Evolutionary conservation across 2,329 filamentous ascomycete genomes (phyloP).

Genomic region (Aureobasidium musti): DNA sequence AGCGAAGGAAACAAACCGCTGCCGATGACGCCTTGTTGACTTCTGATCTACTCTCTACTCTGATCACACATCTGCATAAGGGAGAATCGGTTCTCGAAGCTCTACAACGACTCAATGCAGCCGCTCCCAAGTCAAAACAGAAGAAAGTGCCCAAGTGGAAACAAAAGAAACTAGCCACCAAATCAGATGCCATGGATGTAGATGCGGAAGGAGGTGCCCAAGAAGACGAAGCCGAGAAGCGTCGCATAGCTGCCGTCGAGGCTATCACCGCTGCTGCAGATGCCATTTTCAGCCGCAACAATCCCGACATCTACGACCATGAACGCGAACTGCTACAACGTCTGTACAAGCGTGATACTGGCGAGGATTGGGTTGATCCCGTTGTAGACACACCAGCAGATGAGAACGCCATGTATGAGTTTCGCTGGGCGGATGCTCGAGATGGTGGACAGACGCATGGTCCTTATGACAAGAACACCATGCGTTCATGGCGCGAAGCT

Average conservation of each 20-base stretch:
- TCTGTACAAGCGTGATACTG: conserved; percentile 80
- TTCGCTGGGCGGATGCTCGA: conserved; percentile 84
- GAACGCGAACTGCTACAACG: conserved; percentile 81
- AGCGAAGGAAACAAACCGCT: conserved; percentile 68
- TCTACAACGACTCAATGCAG: conserved; percentile 66
- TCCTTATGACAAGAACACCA: conserved; percentile 79
- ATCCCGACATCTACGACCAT: conserved; percentile 87
- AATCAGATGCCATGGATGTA: conserved; percentile 66
- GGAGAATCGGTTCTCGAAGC: conserved; percentile 89
- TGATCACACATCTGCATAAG: conserved; percentile 73
- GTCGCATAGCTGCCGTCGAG: conserved; percentile 73
- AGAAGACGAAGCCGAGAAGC: conserved; percentile 68
- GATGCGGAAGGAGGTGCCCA: conserved; percentile 48
- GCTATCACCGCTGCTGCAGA: conserved; percentile 88
- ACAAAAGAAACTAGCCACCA: conserved; percentile 50
- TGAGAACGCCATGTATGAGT: conserved; percentile 67
- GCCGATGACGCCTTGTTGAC: conserved; percentile 74
- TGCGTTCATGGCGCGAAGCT: conserved; percentile 87
- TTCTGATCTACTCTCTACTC: conserved; percentile 68
- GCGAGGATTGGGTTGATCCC: conserved; percentile 72
- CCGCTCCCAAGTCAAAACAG: conserved; percentile 57
- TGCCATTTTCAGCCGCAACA: conserved; percentile 76
- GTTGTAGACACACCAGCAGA: conserved; percentile 34
- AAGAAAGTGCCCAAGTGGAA: conserved; percentile 60
- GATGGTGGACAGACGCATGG: conserved; percentile 79